These are phyloP conservation scores for Leavenworthia alabamica DNA, from an alignment of 345 rosid species.

Conservation along the genomic window DNA sequence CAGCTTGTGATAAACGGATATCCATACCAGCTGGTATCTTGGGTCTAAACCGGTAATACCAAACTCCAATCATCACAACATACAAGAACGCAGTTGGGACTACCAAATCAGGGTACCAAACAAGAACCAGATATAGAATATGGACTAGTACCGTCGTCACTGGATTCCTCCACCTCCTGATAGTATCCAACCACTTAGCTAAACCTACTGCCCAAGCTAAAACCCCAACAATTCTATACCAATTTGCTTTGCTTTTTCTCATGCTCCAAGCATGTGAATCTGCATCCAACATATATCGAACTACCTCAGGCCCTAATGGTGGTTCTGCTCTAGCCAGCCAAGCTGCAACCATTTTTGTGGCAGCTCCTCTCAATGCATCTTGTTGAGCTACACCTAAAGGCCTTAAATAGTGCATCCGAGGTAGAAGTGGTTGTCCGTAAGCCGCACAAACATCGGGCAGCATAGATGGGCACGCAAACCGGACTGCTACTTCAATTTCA, in stretches of 20 bases:
- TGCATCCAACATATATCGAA: conserved; percentile 86
- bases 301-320: conserved; percentile 77
- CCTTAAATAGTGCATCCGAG: conserved; percentile 86
- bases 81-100: conserved; percentile 89
- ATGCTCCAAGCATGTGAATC: conserved; percentile 97
- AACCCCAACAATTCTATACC: conserved; percentile 90
- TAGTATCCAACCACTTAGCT: conserved; percentile 80
- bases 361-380: conserved; percentile 88
- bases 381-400: conserved; percentile 94
- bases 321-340: conserved; percentile 92
- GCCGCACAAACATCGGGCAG: conserved; percentile 70
- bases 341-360: conserved; percentile 75
- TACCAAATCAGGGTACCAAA: conserved; percentile 90
- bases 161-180: conserved; percentile 79
- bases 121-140: conserved; percentile 71
- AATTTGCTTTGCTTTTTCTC: conserved; percentile 91
- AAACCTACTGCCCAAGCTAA: conserved; percentile 90
- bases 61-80: conserved; percentile 70
- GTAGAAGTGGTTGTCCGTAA: conserved; percentile 83
- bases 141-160: conserved; percentile 83
- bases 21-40: conserved; percentile 95
- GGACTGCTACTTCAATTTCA: conserved; percentile 81
- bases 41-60: conserved; percentile 90
- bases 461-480: conserved; percentile 75
- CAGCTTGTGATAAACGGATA: conserved; percentile 74